Conservation (phyloP, 148 eudicot genomes). For the Cornus florida region DNA sequence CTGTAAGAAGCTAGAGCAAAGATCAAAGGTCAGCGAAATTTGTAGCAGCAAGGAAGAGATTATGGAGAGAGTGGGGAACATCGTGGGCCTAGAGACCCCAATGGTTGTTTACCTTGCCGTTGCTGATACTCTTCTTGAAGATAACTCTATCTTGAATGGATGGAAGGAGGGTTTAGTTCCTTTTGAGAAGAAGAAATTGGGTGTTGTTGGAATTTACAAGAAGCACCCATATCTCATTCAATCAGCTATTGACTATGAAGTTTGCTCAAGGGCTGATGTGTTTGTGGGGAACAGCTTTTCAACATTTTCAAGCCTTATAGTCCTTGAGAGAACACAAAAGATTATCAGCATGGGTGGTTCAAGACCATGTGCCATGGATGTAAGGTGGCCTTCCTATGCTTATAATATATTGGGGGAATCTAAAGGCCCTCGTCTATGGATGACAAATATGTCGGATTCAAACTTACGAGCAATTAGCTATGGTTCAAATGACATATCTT, state of each 20-base stretch:
- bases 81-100: conserved; percentile 50
- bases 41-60: conserved; percentile 93
- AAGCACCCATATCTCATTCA: conserved; percentile 76
- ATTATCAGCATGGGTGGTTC: conserved; percentile 42
- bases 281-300: conserved; percentile 95
- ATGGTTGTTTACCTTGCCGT: conserved; percentile 76
- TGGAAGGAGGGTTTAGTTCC: conserved; percentile 79
- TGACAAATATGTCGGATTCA: conserved; percentile 73
- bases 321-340: conserved; percentile 81
- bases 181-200: conserved; percentile 79
- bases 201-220: conserved; percentile 61
- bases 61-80: conserved; percentile 69
- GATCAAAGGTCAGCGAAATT: conserved; percentile 59
- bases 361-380: conserved; percentile 41
- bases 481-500: conserved; percentile 70
- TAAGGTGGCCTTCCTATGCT: conserved; percentile 89
- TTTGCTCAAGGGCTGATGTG: conserved; percentile 79
- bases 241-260: conserved; percentile 96
- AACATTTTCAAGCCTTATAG: conserved; percentile 88
- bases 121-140: conserved; percentile 87
- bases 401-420: conserved; percentile 67
- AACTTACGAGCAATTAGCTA: conserved; percentile 81
- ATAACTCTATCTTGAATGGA: conserved; percentile 54
- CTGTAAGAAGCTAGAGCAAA: conserved; percentile 77
- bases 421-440: conserved; percentile 71